These are phyloP conservation scores for Cinnamomum chago DNA, from an alignment of 164 flowering plant species.

Conservation along the genomic window DNA sequence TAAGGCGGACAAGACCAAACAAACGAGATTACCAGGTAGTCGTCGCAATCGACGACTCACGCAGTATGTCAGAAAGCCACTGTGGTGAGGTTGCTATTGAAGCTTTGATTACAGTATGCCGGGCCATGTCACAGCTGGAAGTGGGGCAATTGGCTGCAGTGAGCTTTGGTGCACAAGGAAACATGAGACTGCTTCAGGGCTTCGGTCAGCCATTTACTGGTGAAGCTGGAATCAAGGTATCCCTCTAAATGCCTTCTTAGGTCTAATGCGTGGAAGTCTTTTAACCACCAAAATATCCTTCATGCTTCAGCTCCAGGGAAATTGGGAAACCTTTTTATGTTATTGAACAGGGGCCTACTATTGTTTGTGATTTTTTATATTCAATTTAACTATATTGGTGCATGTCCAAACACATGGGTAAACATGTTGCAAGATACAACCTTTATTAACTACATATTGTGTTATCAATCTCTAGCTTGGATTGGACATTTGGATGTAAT, in stretches of 20 bases:
- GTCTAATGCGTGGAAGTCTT: background rate
- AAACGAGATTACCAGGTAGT: slow-evolving; percentile 97
- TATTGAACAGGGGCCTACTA: background rate
- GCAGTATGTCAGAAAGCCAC: slow-evolving; percentile 88
- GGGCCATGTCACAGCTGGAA: slow-evolving; percentile 94
- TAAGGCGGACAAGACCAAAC: slow-evolving; percentile 79
- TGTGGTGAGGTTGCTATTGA: slow-evolving; percentile 80
- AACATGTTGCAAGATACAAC: too few relatives aligned
- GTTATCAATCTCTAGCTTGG: too few relatives aligned
- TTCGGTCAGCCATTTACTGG: slow-evolving; percentile 78
- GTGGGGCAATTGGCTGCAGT: slow-evolving; percentile 89
- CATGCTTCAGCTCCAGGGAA: background rate
- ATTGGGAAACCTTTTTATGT: background rate
- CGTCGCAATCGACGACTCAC: slow-evolving; percentile 92
- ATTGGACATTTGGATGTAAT: too few relatives aligned
- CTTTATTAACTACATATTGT: too few relatives aligned
- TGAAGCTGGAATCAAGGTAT: slow-evolving; percentile 77
- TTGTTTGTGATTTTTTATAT: background rate
- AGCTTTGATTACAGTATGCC: slow-evolving; percentile 93
- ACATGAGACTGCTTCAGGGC: slow-evolving; percentile 68
- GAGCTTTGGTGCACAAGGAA: slow-evolving; percentile 90
- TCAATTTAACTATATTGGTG: background rate
- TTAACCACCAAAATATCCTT: background rate
- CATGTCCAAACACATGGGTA: too few relatives aligned
- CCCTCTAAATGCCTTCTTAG: background rate